phyloP scores from a whole-genome alignment of 495 filamentous ascomycete genomes.

The Penicillium longicatenatum region DNA sequence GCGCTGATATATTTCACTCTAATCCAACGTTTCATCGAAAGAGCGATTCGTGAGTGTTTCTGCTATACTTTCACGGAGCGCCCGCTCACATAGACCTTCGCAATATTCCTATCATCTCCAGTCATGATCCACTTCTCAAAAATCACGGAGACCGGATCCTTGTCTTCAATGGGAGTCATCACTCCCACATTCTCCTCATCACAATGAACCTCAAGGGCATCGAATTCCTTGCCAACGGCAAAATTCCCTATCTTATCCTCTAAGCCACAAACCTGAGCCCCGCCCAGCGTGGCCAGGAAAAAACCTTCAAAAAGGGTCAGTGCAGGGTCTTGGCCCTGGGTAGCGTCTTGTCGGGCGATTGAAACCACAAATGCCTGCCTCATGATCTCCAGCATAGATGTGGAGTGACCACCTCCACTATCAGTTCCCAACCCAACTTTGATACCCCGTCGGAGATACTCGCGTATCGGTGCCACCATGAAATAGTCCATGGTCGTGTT shows the following conservation, averaged over 20 bases:
- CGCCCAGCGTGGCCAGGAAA: conserved; percentile 63
- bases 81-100: conserved; percentile 58
- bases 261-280: conserved; percentile 61
- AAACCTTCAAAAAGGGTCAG: conserved; percentile 57
- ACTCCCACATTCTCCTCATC: conserved; percentile 33
- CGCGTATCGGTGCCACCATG: conserved; percentile 61
- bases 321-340: conserved; percentile 47
- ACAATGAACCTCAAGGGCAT: conserved; percentile 59
- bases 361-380: conserved; percentile 62
- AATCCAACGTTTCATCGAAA: neutral
- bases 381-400: conserved; percentile 61
- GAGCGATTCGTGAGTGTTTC: neutral
- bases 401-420: conserved; percentile 63
- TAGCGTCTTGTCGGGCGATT: conserved; percentile 52
- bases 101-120: conserved; percentile 65
- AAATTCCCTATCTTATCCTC: conserved; percentile 59
- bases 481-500: conserved; percentile 65
- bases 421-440: conserved; percentile 70
- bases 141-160: conserved; percentile 45
- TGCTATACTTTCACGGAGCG: conserved; percentile 51
- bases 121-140: conserved; percentile 71
- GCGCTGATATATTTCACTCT: neutral
- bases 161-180: conserved; percentile 56
- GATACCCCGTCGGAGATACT: conserved; percentile 57
- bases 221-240: conserved; percentile 62